A percentile compares a stretch with the other conserved stretches of the same genome.
These are phyloP conservation scores for Linderniella brevidens DNA, from an alignment of 257 asterid genomes.

Conservation along the genomic window DNA sequence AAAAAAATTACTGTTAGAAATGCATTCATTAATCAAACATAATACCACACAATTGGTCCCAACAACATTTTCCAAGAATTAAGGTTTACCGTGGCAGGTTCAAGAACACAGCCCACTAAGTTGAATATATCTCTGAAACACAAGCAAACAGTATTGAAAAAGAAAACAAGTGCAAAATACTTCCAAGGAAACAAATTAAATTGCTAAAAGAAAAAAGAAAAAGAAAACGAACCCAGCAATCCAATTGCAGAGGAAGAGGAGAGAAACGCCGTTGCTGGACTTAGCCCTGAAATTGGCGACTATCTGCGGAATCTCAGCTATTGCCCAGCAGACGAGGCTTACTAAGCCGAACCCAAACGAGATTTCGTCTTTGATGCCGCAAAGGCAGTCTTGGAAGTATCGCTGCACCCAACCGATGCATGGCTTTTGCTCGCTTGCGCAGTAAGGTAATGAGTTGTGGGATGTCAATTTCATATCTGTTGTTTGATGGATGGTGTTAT, in stretches of 20 bases:
- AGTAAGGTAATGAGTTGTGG: slow-evolving; percentile 24
- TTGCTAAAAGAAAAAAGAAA: not conserved
- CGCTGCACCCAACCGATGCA: slow-evolving; percentile 53
- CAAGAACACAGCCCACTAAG: slow-evolving; percentile 75
- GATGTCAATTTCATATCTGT: slow-evolving; percentile 18
- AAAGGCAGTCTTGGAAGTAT: slow-evolving; percentile 67
- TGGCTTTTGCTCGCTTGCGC: slow-evolving; percentile 33
- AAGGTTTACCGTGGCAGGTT: slow-evolving; percentile 69
- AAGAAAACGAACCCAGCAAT: slow-evolving; percentile 35
- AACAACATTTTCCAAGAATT: not conserved
- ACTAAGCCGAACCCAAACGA: slow-evolving; percentile 67
- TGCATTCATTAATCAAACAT: not conserved
- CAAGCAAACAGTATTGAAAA: not conserved
- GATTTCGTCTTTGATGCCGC: slow-evolving; percentile 39
- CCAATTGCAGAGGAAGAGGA: slow-evolving; percentile 72
- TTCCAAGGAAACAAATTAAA: not conserved
- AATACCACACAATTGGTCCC: not conserved
- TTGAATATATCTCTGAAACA: slow-evolving; percentile 69
- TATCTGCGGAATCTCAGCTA: slow-evolving; percentile 95
- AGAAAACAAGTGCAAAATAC: too few species aligned
- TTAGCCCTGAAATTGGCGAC: slow-evolving; percentile 57
- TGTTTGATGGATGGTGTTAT: too few species aligned
- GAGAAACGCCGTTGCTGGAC: slow-evolving; percentile 79
- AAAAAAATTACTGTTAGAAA: not conserved
- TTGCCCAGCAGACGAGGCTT: slow-evolving; percentile 67